Conservation (phyloP, 345 rosid genomes). For the Gossypium longicalyx region DNA sequence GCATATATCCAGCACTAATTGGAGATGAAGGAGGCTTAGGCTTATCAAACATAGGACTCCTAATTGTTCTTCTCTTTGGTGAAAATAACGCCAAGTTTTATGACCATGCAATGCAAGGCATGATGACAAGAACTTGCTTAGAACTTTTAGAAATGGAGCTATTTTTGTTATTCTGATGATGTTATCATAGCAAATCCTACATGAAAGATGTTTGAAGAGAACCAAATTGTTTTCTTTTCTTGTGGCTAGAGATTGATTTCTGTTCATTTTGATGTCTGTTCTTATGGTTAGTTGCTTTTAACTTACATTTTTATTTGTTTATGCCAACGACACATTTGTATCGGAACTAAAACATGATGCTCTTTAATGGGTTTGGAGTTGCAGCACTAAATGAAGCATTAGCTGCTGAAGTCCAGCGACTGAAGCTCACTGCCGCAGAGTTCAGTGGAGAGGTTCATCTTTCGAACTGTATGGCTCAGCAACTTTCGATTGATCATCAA, state of each 20-base stretch:
- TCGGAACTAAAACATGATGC: neutral
- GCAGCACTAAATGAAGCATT: slow-evolving; percentile 58
- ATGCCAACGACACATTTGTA: neutral
- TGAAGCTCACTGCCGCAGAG: slow-evolving; percentile 36
- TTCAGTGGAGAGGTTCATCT: slow-evolving; percentile 24
- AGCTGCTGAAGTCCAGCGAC: slow-evolving; percentile 41
- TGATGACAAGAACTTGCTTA: neutral
- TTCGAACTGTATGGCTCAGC: slow-evolving; percentile 28
- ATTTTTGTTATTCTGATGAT: neutral
- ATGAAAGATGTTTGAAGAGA: neutral
- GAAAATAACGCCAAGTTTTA: neutral
- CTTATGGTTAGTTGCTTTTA: neutral
- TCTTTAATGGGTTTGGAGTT: neutral
- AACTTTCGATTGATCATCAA: slow-evolving; percentile 26
- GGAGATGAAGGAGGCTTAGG: neutral
- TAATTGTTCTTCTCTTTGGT: neutral
- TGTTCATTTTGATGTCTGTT: neutral
- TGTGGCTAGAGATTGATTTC: neutral
- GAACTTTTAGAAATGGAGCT: neutral
- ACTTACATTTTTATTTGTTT: neutral
- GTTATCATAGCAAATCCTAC: neutral
- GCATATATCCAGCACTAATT: neutral
- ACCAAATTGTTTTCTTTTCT: slow-evolving; percentile 1
- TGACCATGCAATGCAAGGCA: neutral
- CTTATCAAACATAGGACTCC: neutral